These are phyloP conservation scores for Tagetes patula DNA, from an alignment of 129 eudicot species.

Conservation along the genomic window DNA sequence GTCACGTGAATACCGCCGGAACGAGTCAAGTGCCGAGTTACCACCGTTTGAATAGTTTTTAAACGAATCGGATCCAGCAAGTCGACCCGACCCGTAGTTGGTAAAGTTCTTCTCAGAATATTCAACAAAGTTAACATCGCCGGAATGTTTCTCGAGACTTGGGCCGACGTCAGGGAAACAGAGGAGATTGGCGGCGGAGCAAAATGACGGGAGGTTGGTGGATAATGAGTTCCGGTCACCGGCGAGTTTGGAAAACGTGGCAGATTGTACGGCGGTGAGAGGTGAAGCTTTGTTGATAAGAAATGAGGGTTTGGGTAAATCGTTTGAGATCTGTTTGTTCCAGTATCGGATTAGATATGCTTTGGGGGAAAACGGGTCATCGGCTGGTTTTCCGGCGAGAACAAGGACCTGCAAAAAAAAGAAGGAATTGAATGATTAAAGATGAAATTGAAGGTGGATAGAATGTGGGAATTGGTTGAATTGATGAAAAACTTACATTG, in stretches of 20 bases:
- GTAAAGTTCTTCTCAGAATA: slow-evolving; percentile 68
- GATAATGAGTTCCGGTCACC: slow-evolving; percentile 57
- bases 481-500: slow-evolving; percentile 39
- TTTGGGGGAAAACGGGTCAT: slow-evolving; percentile 64
- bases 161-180: slow-evolving; percentile 73
- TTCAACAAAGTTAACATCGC: slow-evolving; percentile 44
- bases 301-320: slow-evolving; percentile 55
- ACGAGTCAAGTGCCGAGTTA: slow-evolving; percentile 54
- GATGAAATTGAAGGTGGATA: not conserved
- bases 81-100: slow-evolving; percentile 65
- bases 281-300: slow-evolving; percentile 73
- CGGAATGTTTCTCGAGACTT: slow-evolving; percentile 61
- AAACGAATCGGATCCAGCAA: slow-evolving; percentile 63
- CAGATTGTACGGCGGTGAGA: slow-evolving; percentile 51
- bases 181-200: slow-evolving; percentile 69
- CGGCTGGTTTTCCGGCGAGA: slow-evolving; percentile 39
- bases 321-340: slow-evolving; percentile 69
- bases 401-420: slow-evolving; percentile 32
- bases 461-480: slow-evolving; percentile 20
- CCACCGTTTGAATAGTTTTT: slow-evolving; percentile 55
- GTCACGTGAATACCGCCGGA: slow-evolving; percentile 85
- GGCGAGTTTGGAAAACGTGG: slow-evolving; percentile 56
- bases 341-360: slow-evolving; percentile 66
- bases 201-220: slow-evolving; percentile 56
- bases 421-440: not conserved